Percentiles rank a stretch among this genome's conserved stretches.
phyloP scores from a whole-genome alignment of 1,284 basidiomycete species.

The Rhodotorula mucilaginosa region DNA sequence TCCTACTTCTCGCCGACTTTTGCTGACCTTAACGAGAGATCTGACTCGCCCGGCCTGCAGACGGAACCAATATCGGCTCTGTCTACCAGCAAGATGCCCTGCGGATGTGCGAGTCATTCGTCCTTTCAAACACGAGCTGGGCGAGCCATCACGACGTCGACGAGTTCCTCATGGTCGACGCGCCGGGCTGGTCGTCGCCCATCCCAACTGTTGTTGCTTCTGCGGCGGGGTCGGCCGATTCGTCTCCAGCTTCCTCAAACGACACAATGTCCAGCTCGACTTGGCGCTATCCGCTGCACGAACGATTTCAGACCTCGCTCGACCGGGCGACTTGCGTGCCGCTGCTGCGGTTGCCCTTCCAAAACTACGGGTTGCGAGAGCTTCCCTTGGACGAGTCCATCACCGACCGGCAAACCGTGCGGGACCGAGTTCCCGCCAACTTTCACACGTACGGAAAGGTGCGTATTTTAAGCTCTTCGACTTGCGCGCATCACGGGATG shows the following conservation, averaged over 20 bases:
- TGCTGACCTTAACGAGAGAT: background rate
- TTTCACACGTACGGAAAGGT: constrained; percentile 35
- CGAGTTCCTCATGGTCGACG: constrained; percentile 36
- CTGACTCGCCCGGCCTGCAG: constrained; percentile 2
- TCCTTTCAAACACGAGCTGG: constrained; percentile 22
- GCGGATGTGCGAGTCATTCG: constrained; percentile 29
- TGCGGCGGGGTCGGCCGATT: background rate
- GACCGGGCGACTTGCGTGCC: constrained; percentile 29
- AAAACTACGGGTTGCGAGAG: constrained; percentile 28
- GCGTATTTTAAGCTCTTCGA: background rate
- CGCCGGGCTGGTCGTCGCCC: constrained; percentile 18
- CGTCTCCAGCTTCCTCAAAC: no score
- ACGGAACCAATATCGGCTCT: constrained; percentile 16
- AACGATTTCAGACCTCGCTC: constrained; percentile 5
- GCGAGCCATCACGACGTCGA: constrained; percentile 37
- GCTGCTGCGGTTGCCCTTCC: constrained; percentile 26
- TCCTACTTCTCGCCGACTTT: background rate
- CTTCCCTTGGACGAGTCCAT: constrained; percentile 12
- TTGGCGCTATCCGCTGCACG: constrained; percentile 26
- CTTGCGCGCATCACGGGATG: background rate
- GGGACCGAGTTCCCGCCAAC: constrained; percentile 5
- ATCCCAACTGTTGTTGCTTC: constrained; percentile 1
- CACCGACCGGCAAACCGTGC: constrained; percentile 18
- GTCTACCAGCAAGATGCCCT: constrained; percentile 30
- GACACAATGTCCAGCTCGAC: no score